phyloP scores from a whole-genome alignment of 2,329 filamentous ascomycete genomes.

The Cadophora gregata region DNA sequence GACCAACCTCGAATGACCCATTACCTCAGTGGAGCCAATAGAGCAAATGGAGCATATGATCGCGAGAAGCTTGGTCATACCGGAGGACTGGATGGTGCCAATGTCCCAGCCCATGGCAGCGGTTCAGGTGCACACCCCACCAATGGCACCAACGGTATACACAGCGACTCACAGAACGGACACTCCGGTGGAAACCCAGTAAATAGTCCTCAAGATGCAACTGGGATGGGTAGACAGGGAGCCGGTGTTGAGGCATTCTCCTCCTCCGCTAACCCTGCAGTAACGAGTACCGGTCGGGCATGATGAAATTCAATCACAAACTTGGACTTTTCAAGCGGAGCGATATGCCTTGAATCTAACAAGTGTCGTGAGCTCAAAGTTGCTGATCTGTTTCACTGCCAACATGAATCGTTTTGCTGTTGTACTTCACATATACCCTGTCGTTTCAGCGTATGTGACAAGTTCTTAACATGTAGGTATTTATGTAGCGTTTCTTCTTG shows the following conservation, averaged over 20 bases:
- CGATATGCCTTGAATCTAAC: no score
- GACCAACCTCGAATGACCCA: slow-evolving; percentile 1
- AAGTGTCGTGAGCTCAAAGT: not conserved
- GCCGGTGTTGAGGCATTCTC: not conserved
- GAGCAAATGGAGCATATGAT: not conserved
- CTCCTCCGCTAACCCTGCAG: not conserved
- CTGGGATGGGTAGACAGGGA: not conserved
- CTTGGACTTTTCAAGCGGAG: not conserved
- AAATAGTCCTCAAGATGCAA: not conserved
- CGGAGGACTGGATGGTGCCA: not conserved
- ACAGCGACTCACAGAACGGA: not conserved
- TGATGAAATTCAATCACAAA: not conserved
- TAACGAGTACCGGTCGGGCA: not conserved
- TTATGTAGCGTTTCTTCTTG: not conserved
- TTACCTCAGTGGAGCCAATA: not conserved
- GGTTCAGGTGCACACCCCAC: not conserved
- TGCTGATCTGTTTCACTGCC: not conserved
- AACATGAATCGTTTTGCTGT: not conserved
- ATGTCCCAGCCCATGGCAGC: not conserved
- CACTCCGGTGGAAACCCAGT: not conserved
- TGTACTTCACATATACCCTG: not conserved
- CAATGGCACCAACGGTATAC: not conserved
- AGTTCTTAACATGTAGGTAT: not conserved
- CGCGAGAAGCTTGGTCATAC: not conserved
- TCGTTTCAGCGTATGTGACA: not conserved